Evolutionary conservation across 139 green algal species (phyloP), one percentile per base, ranked within the genome.

Genomic region (Gonium pectorale): DNA sequence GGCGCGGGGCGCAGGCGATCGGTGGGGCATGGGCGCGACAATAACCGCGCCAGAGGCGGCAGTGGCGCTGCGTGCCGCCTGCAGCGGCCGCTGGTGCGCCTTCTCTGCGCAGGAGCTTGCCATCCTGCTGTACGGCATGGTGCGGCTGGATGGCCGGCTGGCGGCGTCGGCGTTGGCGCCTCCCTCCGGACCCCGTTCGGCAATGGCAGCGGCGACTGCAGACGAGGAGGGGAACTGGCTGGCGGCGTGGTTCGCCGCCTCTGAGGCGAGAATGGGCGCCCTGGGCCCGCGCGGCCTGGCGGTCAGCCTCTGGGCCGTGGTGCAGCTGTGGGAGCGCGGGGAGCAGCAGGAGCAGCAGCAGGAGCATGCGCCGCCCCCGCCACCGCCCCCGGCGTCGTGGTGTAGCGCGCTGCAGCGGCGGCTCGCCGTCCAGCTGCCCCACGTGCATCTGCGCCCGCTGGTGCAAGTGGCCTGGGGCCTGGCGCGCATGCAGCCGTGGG

Each of bases 111-210:
- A 35, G 41, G 75, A 83, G 43, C 59, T 71, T 0, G 75, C n/a
- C 19, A 35, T 67, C 7, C 75, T 83, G n/a, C 40, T 83, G 59
- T 72, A 83, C 56, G 40, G 75, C 75, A 83, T 83, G 75, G 60
- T 62, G 9, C 41, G n/a, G 41, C 75, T 83, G 59, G 75, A 83
- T 29, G 4, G 19, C 62, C n/a, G 31, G 31, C 29, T 11, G 7
- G 11, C 56, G 15, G 13, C 49, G 13, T 56, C 49, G 13, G 49
- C 49, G 49, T 17, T 26, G 13, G 13, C 49, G 13, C 49, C 49
- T 56, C 17, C 49, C 49, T 26, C 49, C 49, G 13, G 13, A 13
- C 13, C 49, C 49, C 49, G 13, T 17, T 56, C 49, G 2, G 8
- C 33, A 9, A 22, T 22, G 51, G 51, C 51, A 59, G 51, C 26